Evolutionary conservation across 768 basidiomycete genomes (phyloP).

Genomic region (Russula lepida): DNA sequence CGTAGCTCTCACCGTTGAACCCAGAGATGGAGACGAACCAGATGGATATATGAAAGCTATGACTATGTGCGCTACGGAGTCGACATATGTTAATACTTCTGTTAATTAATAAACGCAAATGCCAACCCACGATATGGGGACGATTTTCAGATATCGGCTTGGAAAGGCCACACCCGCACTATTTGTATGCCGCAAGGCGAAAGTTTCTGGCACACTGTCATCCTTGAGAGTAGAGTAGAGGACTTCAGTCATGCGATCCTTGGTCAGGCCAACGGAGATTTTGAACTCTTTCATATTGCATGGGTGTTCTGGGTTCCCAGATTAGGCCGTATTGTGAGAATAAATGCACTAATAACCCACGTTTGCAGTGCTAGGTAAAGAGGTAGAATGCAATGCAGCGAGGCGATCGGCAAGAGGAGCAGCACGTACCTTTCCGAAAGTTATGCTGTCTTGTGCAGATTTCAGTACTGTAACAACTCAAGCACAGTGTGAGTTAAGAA

Average conservation of each 20-base stretch:
- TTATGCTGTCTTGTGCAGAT: conserved; percentile 47
- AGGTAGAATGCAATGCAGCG: not conserved
- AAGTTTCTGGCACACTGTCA: conserved; percentile 54
- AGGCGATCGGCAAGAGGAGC: not conserved
- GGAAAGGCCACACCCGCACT: conserved; percentile 50
- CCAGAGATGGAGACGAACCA: conserved; percentile 66
- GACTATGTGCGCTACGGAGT: conserved; percentile 50
- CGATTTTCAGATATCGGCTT: conserved; percentile 62
- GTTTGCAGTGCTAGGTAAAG: conserved; percentile 28
- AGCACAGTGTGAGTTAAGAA: conserved; percentile 11
- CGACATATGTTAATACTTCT: not conserved
- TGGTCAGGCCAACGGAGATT: conserved; percentile 53
- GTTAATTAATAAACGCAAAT: not conserved
- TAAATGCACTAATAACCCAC: conserved; percentile 22
- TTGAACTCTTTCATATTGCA: conserved; percentile 84
- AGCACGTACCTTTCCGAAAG: conserved; percentile 65
- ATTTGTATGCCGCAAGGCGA: conserved; percentile 49
- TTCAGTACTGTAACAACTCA: not conserved
- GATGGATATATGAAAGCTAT: conserved; percentile 70
- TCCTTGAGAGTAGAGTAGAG: conserved; percentile 59
- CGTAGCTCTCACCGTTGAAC: conserved; percentile 44
- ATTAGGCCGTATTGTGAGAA: conserved; percentile 9
- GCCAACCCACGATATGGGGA: conserved; percentile 58
- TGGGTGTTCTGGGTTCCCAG: conserved; percentile 52
- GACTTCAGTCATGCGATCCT: conserved; percentile 62